Conservation (phyloP, 2,329 filamentous ascomycete genomes). For the Cadophora gregata region DNA sequence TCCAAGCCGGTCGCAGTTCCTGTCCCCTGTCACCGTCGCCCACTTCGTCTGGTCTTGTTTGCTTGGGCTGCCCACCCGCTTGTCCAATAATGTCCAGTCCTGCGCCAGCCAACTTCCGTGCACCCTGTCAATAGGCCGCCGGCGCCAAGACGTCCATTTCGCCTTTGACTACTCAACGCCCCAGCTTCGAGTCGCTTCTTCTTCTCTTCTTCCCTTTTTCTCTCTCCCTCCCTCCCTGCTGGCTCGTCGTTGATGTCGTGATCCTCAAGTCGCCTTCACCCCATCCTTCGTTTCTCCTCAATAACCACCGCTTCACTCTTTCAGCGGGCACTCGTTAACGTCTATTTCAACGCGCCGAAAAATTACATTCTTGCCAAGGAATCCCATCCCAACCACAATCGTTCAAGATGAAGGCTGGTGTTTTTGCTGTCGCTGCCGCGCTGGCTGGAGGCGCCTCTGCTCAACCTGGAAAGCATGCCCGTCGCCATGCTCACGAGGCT, state of each 20-base stretch:
- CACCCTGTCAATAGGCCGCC: conserved; percentile 12
- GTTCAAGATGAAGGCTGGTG: conserved; percentile 74
- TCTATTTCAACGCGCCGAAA: conserved; percentile 34
- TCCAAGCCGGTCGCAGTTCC: neutral
- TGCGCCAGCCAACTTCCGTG: neutral
- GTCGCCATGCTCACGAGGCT: conserved; percentile 66
- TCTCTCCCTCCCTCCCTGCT: conserved; percentile 28
- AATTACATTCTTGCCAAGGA: conserved; percentile 29
- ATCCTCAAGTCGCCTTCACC: conserved; percentile 57
- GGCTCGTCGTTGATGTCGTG: conserved; percentile 56
- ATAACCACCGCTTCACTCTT: conserved; percentile 79
- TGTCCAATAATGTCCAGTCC: neutral
- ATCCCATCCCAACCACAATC: conserved; percentile 7
- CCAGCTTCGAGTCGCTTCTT: conserved; percentile 37
- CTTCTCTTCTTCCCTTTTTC: conserved; percentile 43
- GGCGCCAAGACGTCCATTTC: conserved; percentile 23
- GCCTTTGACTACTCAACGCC: conserved; percentile 20
- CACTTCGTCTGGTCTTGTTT: neutral
- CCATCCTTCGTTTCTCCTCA: conserved; percentile 51
- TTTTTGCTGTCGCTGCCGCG: conserved; percentile 68
- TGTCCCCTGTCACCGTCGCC: neutral
- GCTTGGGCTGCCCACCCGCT: conserved; percentile 10
- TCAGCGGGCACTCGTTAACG: conserved; percentile 79
- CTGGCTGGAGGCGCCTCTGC: conserved; percentile 62
- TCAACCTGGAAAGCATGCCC: conserved; percentile 50